Percentiles rank a stretch among this genome's conserved stretches.
Evolutionary conservation across 768 basidiomycete genomes (phyloP).

Genomic region (Lactifluus subvellereus): DNA sequence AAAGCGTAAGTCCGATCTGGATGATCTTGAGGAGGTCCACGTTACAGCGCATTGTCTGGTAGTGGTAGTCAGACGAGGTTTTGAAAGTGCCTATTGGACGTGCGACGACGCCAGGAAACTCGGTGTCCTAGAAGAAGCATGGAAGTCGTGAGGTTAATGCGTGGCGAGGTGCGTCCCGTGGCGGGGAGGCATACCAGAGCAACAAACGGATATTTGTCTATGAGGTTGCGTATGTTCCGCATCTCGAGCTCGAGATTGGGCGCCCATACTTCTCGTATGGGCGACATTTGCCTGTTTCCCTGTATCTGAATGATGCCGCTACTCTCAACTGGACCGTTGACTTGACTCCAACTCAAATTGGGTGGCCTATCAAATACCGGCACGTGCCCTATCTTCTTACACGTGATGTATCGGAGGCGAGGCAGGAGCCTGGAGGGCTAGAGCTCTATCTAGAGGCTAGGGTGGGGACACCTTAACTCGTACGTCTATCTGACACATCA

Average conservation of each 20-base stretch:
- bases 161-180: constrained; percentile 13
- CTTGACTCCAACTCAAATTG: not conserved
- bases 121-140: constrained; percentile 71
- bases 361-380: not conserved
- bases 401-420: constrained; percentile 8
- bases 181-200: constrained; percentile 68
- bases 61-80: constrained; percentile 97
- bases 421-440: not conserved
- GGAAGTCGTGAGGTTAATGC: constrained; percentile 22
- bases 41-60: constrained; percentile 99
- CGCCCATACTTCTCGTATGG: constrained; percentile 94
- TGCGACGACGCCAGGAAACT: constrained; percentile 98
- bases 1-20: constrained; percentile 91
- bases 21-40: constrained; percentile 98
- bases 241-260: constrained; percentile 92
- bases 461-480: constrained; percentile 10
- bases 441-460: not conserved
- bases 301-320: not conserved
- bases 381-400: constrained; percentile 14
- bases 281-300: constrained; percentile 47
- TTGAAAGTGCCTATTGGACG: constrained; percentile 95
- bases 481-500: constrained; percentile 25
- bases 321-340: too few species aligned
- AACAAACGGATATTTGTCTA: constrained; percentile 89
- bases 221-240: constrained; percentile 75